Evolutionary conservation across 2,329 filamentous ascomycete species (phyloP).

Genomic region (Pleoardoris graminearum): DNA sequence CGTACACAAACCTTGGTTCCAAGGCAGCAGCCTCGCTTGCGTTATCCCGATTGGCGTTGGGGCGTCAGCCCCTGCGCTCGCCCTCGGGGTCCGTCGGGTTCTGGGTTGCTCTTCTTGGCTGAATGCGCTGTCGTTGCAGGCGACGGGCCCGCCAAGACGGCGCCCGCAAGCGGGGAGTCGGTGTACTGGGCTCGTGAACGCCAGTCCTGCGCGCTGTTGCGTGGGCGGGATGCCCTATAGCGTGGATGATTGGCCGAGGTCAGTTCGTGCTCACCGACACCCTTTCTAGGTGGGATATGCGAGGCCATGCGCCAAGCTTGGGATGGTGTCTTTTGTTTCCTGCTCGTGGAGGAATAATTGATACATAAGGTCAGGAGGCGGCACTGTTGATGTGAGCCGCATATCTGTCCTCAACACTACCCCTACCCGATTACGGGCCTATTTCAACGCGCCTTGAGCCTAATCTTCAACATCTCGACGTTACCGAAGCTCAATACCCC

Average conservation of each 20-base stretch:
- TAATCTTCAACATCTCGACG: neutral
- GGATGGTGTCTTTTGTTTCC: conserved; percentile 19
- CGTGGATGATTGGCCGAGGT: conserved; percentile 22
- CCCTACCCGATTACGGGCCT: conserved; percentile 8
- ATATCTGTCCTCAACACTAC: conserved; percentile 24
- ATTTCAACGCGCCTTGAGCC: conserved; percentile 15
- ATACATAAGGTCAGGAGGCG: conserved; percentile 16
- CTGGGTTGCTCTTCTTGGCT: conserved; percentile 26
- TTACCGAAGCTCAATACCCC: neutral
- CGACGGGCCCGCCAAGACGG: neutral
- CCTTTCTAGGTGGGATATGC: conserved; percentile 28
- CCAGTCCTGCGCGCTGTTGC: conserved; percentile 15
- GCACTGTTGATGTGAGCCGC: conserved; percentile 29
- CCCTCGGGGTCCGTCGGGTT: conserved; percentile 21
- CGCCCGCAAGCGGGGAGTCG: conserved; percentile 30
- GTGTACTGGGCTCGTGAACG: conserved; percentile 31
- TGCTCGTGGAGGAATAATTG: conserved; percentile 13
- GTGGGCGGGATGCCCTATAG: neutral
- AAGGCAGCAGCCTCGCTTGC: conserved; percentile 24
- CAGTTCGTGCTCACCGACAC: conserved; percentile 29
- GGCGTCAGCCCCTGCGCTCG: conserved; percentile 24
- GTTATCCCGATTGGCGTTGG: conserved; percentile 23
- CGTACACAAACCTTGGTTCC: conserved; percentile 26
- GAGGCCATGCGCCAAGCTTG: conserved; percentile 21
- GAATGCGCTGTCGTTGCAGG: conserved; percentile 42